phyloP scores from a whole-genome alignment of 352 stramenopile genomes.

The Globisporangium radiosum region DNA sequence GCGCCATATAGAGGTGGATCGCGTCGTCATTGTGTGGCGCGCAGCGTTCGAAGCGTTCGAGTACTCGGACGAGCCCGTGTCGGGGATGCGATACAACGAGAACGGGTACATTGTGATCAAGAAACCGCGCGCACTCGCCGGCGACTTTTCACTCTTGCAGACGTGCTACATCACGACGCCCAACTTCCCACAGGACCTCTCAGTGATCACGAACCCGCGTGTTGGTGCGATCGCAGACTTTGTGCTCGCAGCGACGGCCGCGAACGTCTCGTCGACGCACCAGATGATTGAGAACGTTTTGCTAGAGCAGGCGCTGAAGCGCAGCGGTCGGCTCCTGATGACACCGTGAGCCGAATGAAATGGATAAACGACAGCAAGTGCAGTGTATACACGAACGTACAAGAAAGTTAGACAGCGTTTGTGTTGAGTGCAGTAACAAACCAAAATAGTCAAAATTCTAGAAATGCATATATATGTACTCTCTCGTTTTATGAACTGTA shows the following conservation, averaged over 20 bases:
- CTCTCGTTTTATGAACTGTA: too few species aligned
- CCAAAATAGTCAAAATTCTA: too few species aligned
- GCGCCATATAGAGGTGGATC: conserved; percentile 36
- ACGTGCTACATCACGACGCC: conserved; percentile 55
- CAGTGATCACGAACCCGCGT: conserved; percentile 8
- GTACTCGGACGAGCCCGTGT: conserved; percentile 37
- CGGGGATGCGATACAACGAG: conserved; percentile 40
- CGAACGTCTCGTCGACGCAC: conserved; percentile 17
- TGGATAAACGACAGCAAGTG: too few species aligned
- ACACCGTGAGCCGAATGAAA: too few species aligned
- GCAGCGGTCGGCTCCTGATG: not conserved
- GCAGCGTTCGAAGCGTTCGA: conserved; percentile 45
- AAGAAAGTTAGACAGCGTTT: too few species aligned
- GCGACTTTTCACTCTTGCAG: conserved; percentile 34
- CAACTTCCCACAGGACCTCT: conserved; percentile 17
- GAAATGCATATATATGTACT: too few species aligned
- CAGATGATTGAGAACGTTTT: conserved; percentile 51
- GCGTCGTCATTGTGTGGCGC: conserved; percentile 49
- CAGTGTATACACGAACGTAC: too few species aligned
- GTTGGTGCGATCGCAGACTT: conserved; percentile 34
- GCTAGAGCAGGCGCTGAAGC: not conserved
- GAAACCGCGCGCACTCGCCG: conserved; percentile 24
- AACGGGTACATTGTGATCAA: conserved; percentile 51
- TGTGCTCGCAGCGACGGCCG: conserved; percentile 28
- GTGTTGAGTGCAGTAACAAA: too few species aligned